phyloP scores from a whole-genome alignment of 2,329 filamentous ascomycete species.

The Fusarium coffeatum region DNA sequence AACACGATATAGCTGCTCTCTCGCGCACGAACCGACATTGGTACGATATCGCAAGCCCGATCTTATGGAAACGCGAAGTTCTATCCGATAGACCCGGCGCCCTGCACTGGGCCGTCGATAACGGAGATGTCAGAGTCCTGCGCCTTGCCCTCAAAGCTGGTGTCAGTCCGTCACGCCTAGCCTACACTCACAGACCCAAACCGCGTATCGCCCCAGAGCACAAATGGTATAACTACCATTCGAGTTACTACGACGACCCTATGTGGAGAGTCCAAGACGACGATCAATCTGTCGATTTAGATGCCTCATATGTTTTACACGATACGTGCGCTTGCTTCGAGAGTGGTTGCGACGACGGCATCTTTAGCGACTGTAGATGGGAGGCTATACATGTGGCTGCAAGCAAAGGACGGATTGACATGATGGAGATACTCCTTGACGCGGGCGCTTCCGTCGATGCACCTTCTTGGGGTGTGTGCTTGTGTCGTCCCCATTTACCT shows the following conservation, averaged over 20 bases:
- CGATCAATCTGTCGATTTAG: conserved; percentile 44
- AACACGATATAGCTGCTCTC: conserved; percentile 44
- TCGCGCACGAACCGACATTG: conserved; percentile 43
- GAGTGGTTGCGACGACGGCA: conserved; percentile 45
- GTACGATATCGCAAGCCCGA: conserved; percentile 43
- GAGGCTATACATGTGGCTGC: conserved; percentile 45
- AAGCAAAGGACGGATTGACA: conserved; percentile 45
- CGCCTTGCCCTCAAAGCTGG: conserved; percentile 44
- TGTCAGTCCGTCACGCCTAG: conserved; percentile 39
- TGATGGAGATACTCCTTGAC: conserved; percentile 43
- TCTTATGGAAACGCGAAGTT: conserved; percentile 46
- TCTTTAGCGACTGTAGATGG: conserved; percentile 47
- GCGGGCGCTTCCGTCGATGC: conserved; percentile 43
- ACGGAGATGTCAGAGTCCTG: conserved; percentile 38
- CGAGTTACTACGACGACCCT: conserved; percentile 44
- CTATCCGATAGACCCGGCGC: conserved; percentile 44
- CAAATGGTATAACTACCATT: conserved; percentile 48
- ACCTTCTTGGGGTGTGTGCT: conserved; percentile 44
- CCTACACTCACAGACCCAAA: conserved; percentile 45
- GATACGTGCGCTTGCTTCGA: conserved; percentile 45
- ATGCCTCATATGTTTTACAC: conserved; percentile 41
- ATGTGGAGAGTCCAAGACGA: conserved; percentile 44
- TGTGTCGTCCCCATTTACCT: conserved; percentile 45
- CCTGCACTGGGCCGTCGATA: conserved; percentile 45
- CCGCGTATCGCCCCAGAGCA: conserved; percentile 38